These are phyloP conservation scores for Dissophora ornata DNA, from an alignment of 192 early-diverging fungal genomes.

Conservation along the genomic window DNA sequence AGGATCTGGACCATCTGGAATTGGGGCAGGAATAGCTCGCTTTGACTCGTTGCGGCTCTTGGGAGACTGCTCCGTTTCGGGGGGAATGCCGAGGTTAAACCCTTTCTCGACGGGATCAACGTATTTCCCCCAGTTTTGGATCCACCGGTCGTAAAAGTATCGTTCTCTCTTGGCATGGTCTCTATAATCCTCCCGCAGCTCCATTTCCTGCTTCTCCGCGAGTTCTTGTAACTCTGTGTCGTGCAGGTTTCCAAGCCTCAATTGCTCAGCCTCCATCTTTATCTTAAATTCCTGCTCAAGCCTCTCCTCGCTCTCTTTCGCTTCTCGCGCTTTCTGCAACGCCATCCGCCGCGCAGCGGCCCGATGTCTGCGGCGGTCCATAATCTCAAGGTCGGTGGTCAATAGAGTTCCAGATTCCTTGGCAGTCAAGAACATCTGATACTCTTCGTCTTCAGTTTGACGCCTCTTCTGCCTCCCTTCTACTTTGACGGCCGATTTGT, in stretches of 20 bases:
- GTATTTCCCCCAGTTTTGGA: conserved; percentile 7
- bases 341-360: no score
- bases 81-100: conserved; percentile 45
- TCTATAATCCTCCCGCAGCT: conserved; percentile 1
- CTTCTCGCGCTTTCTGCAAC: not conserved
- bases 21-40: not conserved
- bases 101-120: conserved; percentile 38
- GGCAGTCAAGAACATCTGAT: no score
- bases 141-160: conserved; percentile 28
- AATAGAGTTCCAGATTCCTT: no score
- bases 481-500: conserved; percentile 1
- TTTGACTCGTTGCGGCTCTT: not conserved
- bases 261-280: no score
- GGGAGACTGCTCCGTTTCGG: not conserved
- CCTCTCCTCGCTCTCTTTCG: not conserved
- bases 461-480: conserved; percentile 2
- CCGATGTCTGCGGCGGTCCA: no score
- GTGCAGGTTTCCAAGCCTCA: no score
- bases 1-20: conserved; percentile 1
- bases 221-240: no score
- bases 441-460: not conserved
- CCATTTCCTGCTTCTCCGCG: conserved; percentile 1
- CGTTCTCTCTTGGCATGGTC: conserved; percentile 2
- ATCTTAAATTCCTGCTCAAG: no score
- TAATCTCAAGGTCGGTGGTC: no score